Base-by-base conservation (phyloP, 2,329 filamentous ascomycete species). In the Dactylellina cionopaga region DNA sequence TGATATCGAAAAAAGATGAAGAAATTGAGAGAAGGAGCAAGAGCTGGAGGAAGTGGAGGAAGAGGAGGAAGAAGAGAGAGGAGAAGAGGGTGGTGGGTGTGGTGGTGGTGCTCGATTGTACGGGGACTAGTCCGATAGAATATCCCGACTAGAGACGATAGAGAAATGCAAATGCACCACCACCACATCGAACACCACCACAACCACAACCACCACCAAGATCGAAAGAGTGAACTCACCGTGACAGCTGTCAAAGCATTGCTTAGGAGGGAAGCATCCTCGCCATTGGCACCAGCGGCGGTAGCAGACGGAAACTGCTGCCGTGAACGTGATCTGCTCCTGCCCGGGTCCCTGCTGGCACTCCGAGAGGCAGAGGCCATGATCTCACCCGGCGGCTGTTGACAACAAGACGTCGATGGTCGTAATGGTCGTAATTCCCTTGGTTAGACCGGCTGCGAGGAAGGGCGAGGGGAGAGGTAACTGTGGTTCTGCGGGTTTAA, bases 161-260 rank as follows among this genome's bases (percentile, higher is more conserved):
- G 29, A n/a, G 22, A n/a, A 47, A 10, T 25, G 43, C 25, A 47
- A 10, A 9, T n/a, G n/a, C n/a, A n/a, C n/a, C n/a, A n/a, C n/a
- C n/a, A n/a, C n/a, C n/a, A n/a, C n/a, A n/a, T n/a, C n/a, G n/a
- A n/a, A n/a, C n/a, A n/a, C n/a, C n/a, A n/a, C n/a, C n/a, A n/a
- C n/a, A n/a, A 70, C 5, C 68, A 55, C 35, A 35, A 74, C 75
- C n/a, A n/a, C n/a, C n/a, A n/a, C n/a, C n/a, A n/a, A n/a, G n/a
- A n/a, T n/a, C n/a, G n/a, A 75, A 76, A 68, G 52, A 76, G 54
- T 10, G 17, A 60, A 69, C 64, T 62, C 43, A 69, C 64, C n/a
- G 64, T 55, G 64, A 69, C 64, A 69, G 55, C 64, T 62, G 64
- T 69, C 55, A 69, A 33, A 43, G 64, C 64, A 55, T 69, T 69